Evolutionary conservation across 2,329 filamentous ascomycete genomes (phyloP), one percentile per base, ranked within the genome.

Genomic region (Colletotrichum scovillei): DNA sequence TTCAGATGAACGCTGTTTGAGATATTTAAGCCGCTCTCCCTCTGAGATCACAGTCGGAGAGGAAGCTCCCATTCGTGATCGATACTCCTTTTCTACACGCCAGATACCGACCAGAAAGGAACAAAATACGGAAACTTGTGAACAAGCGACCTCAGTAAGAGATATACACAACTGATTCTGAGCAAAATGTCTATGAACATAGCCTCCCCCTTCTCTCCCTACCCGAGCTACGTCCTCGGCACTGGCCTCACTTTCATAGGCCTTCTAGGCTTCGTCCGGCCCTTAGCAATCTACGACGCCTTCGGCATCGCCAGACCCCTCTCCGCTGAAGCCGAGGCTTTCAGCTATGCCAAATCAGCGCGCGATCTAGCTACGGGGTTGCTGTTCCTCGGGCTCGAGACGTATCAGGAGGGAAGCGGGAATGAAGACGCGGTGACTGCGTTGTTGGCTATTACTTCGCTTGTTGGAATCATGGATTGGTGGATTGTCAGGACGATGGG

Each of bases 161-260:
- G 0, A 14, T 12, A 65, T n/a, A 16, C 30, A 4, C 9, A 32
- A 16, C 16, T 14, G 46, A n/a, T 19, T 28, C 11, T 12, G 4
- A 8, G 19, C 4, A 35, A 7, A n/a, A 14, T 32, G 22, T 30
- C 12, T 12, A 5, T 57, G 12, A 52, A 42, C 30, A 49, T 72
- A 24, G 11, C 64, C 9, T 73, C 71, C 3, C 71, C 67, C 2
- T 73, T 73, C 71, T 73, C 71, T 8, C 67, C 71, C 0, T 7
- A 63, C 8, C 71, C 71, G 14, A 73, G 68, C 28, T 77, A 78
- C 64, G 57, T 73, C 30, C 74, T 77, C 52, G 77, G 76, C 57
- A 77, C 80, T 12, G 77, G 78, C 52, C 77, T 79, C 8, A 75
- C 78, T 12, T 67, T 74, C 62, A 28, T 68, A 66, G 69, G 63